Percentiles rank a stretch among this genome's conserved stretches.
These are phyloP conservation scores for Ophiostoma tasmaniense DNA, from an alignment of 2,329 filamentous ascomycete species.

Conservation along the genomic window DNA sequence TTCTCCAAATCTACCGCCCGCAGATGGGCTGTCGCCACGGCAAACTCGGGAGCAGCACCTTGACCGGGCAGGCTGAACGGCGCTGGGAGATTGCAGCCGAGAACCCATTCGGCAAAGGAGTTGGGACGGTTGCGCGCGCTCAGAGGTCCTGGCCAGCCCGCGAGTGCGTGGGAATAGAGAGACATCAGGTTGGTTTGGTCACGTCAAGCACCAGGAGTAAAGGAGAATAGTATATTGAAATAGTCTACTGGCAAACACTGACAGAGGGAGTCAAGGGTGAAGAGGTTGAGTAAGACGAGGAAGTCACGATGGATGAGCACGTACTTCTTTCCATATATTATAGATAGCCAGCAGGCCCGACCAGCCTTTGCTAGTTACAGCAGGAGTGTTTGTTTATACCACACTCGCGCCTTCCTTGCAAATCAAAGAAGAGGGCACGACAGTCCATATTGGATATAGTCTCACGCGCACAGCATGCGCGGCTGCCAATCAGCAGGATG, in stretches of 20 bases:
- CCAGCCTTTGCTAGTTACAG: neutral
- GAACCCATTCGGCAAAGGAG: neutral
- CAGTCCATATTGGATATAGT: neutral
- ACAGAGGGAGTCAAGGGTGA: too few species aligned
- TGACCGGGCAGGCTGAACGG: neutral
- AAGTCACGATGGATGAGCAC: neutral
- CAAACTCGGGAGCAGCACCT: neutral
- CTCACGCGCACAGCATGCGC: neutral
- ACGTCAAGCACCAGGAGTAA: too few species aligned
- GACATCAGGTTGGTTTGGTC: neutral
- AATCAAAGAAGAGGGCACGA: neutral
- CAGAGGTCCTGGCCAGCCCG: neutral
- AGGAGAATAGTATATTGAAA: too few species aligned
- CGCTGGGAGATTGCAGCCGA: neutral
- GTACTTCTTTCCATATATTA: neutral
- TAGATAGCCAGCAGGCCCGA: neutral
- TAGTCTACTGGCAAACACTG: too few species aligned
- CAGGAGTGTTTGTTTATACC: neutral
- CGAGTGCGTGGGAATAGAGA: neutral
- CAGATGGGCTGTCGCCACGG: neutral
- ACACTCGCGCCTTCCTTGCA: neutral
- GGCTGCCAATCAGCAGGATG: neutral
- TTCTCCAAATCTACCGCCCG: neutral
- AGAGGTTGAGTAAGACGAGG: neutral
- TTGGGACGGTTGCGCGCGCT: neutral